These are phyloP conservation scores for Cenchrus fungigraminus DNA, from an alignment of 176 grass and related monocot genomes.

Conservation along the genomic window DNA sequence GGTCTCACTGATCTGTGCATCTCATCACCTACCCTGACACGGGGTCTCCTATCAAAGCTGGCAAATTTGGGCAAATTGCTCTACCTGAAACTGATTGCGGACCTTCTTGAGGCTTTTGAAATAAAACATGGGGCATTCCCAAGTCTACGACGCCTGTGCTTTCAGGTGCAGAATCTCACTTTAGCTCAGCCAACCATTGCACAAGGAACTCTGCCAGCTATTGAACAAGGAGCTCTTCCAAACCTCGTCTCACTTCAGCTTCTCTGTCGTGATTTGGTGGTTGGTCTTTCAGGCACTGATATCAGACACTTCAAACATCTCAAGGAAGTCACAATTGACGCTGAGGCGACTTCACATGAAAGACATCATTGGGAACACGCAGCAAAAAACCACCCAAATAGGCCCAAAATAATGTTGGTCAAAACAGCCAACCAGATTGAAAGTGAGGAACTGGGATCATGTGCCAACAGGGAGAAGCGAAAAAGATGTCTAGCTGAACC, in stretches of 20 bases:
- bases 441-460: neutral
- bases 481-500: neutral
- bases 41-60: conserved; percentile 28
- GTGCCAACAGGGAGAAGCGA: conserved; percentile 1
- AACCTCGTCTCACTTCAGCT: conserved; percentile 42
- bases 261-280: neutral
- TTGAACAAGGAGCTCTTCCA: conserved; percentile 40
- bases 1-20: conserved; percentile 43
- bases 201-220: neutral
- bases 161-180: neutral
- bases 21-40: conserved; percentile 33
- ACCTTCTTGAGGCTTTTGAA: conserved; percentile 13
- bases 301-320: conserved; percentile 44
- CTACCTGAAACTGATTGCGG: conserved; percentile 30
- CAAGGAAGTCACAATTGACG: conserved; percentile 34
- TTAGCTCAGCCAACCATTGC: neutral
- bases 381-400: conserved; percentile 41
- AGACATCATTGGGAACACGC: conserved; percentile 34
- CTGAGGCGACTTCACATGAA: neutral
- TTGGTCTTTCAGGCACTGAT: conserved; percentile 31
- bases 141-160: conserved; percentile 34
- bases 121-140: conserved; percentile 37
- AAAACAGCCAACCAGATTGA: neutral
- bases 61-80: conserved; percentile 30
- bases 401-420: conserved; percentile 24